These are phyloP conservation scores for Dactylellina haptotyla DNA, from an alignment of 2,329 filamentous ascomycete genomes.

Conservation along the genomic window DNA sequence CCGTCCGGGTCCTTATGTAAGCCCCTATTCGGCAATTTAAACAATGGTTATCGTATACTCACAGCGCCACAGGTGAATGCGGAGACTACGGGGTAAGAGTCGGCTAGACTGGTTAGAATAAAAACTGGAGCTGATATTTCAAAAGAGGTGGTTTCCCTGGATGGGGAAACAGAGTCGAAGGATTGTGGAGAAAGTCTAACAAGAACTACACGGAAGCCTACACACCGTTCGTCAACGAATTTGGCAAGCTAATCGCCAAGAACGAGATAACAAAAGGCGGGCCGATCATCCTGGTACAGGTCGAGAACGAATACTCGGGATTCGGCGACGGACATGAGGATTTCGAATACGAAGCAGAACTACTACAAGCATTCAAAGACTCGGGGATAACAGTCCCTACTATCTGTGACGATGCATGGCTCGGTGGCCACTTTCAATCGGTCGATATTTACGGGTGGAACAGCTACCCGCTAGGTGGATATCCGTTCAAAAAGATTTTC, in stretches of 20 bases:
- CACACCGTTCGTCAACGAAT: conserved; percentile 64
- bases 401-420: conserved; percentile 48
- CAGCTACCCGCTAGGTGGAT: conserved; percentile 34
- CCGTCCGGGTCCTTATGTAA: conserved; percentile 58
- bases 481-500: not conserved
- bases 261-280: conserved; percentile 66
- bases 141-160: conserved; percentile 42
- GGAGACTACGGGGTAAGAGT: conserved; percentile 65
- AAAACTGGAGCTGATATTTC: too few relatives aligned
- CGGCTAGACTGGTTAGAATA: too few relatives aligned
- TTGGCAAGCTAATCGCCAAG: conserved; percentile 65
- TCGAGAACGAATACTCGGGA: conserved; percentile 72
- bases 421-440: conserved; percentile 41
- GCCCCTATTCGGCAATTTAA: not conserved
- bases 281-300: conserved; percentile 77
- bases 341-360: conserved; percentile 39
- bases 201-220: conserved; percentile 63
- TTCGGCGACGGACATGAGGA: conserved; percentile 45
- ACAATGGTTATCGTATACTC: not conserved
- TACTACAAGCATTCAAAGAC: conserved; percentile 39
- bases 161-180: conserved; percentile 54
- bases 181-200: conserved; percentile 62
- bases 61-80: conserved; percentile 58
- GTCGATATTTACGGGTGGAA: conserved; percentile 53
- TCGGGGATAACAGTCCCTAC: conserved; percentile 43